Conservation (phyloP, 768 basidiomycete genomes). For the Lactifluus volemus region DNA sequence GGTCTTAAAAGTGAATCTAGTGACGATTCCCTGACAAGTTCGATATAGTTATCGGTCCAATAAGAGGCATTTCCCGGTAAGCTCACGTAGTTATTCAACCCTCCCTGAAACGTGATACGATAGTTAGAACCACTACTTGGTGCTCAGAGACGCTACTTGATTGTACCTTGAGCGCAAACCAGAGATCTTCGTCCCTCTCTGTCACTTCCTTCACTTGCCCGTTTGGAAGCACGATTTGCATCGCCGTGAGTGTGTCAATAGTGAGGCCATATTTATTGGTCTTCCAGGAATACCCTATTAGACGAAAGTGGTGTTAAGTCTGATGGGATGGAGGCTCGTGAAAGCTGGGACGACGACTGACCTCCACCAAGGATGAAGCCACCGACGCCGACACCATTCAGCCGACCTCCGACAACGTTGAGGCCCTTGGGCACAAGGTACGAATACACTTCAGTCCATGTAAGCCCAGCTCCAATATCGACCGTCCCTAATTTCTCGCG, state of each 20-base stretch:
- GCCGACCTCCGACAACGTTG: not conserved
- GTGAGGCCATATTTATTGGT: conserved; percentile 16
- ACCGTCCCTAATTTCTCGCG: not conserved
- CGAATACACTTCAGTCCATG: not conserved
- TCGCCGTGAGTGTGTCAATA: not conserved
- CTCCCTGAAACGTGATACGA: not conserved
- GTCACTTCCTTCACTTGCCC: not conserved
- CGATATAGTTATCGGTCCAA: not conserved
- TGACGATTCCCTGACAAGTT: conserved; percentile 5
- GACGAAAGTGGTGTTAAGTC: not conserved
- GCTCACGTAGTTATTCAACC: conserved; percentile 12
- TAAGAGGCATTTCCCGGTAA: not conserved
- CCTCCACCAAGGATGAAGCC: not conserved
- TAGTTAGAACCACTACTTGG: not conserved
- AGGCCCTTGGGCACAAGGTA: not conserved
- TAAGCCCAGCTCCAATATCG: not conserved
- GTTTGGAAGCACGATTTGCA: not conserved
- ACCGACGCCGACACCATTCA: not conserved
- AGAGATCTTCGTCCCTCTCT: not conserved
- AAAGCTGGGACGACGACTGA: not conserved
- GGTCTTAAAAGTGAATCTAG: conserved; percentile 7
- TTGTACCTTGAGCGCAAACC: not conserved
- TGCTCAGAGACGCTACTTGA: too few relatives aligned
- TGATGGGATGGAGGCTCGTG: not conserved
- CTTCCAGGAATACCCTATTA: conserved; percentile 6